These are phyloP conservation scores for Globisporangium paddicum DNA, from an alignment of 352 stramenopile species.

Conservation along the genomic window DNA sequence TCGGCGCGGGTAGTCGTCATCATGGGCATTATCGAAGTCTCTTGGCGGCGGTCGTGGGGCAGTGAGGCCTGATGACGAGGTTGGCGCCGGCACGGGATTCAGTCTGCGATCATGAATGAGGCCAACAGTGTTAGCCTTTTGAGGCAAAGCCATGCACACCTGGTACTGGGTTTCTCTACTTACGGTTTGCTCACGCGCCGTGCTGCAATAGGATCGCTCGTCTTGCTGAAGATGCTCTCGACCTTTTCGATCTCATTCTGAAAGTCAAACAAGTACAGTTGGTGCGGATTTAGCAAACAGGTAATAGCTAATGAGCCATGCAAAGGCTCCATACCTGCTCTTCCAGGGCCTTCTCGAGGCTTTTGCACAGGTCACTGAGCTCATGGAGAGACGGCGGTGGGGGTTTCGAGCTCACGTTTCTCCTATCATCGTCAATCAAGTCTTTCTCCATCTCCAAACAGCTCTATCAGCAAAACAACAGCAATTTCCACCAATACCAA, in stretches of 20 bases:
- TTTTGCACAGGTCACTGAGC: constrained; percentile 50
- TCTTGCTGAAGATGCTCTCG: constrained; percentile 38
- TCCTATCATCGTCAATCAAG: constrained; percentile 68
- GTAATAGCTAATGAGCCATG: background rate
- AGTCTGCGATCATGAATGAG: background rate
- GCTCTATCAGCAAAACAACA: constrained; percentile 20
- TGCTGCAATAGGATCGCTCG: constrained; percentile 14
- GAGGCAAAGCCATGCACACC: background rate
- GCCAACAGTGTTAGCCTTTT: background rate
- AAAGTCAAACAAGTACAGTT: background rate
- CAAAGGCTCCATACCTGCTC: constrained; percentile 32
- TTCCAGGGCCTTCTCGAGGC: constrained; percentile 58
- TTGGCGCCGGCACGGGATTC: constrained; percentile 2
- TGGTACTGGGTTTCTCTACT: background rate
- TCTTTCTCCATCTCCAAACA: constrained; percentile 86
- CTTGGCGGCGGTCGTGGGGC: background rate
- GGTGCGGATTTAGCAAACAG: too few relatives aligned
- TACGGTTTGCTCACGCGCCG: constrained; percentile 22
- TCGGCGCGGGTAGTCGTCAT: background rate
- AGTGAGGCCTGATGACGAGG: background rate
- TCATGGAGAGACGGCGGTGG: constrained; percentile 54
- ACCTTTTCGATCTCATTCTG: constrained; percentile 33
- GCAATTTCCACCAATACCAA: too few relatives aligned
- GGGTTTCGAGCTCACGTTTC: constrained; percentile 27
- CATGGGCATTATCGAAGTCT: background rate